Evolutionary conservation across 495 filamentous ascomycete genomes (phyloP), one percentile per base, ranked within the genome.

Genomic region (Xylaria flabelliformis): DNA sequence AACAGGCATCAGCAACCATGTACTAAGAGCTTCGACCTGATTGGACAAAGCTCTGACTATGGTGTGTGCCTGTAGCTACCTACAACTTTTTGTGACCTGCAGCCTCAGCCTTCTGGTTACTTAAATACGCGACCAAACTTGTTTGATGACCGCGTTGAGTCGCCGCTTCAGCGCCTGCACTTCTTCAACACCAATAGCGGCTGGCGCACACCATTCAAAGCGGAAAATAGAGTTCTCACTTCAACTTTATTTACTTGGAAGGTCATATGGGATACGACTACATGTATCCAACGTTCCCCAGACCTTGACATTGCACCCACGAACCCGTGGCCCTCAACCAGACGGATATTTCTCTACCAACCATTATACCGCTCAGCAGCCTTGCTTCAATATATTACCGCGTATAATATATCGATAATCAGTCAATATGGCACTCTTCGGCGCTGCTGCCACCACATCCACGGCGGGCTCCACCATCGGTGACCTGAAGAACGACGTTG

Each of bases 401-500:
- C 26, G 26, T 46, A 24, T 21, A 51, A 19, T 13, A 44, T 42
- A 29, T 53, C 53, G 44, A 58, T 32, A 19, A 51, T 6, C 19
- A 50, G 65, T 48, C 77, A 81, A 75, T 10, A 93, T 93, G 24
- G 84, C 85, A 56, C 89, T 97, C 77, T 97, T 97, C 80, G 89
- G 90, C 74, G 74, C 84, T 62, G 58, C 78, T 0, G 3, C 39
- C 7, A 29, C 78, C 4, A 9, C 83, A 5, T 62, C 76, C 41
- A 76, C 88, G 65, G 85, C 32, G 21, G 58, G 87, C 67, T 91
- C 92, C 74, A 96, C 94, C 15, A 90, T 93, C 8, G 96, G 96
- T 53, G 96, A 99, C 74, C 90, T 96, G 64, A 93, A 91, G 74
- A 93, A 96, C 80, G 96, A 99, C 81, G 90, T 97, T 64, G 84